Evolutionary conservation across 768 basidiomycete species (phyloP), one percentile per base, ranked within the genome.

Genomic region (Podaxis sp.): DNA sequence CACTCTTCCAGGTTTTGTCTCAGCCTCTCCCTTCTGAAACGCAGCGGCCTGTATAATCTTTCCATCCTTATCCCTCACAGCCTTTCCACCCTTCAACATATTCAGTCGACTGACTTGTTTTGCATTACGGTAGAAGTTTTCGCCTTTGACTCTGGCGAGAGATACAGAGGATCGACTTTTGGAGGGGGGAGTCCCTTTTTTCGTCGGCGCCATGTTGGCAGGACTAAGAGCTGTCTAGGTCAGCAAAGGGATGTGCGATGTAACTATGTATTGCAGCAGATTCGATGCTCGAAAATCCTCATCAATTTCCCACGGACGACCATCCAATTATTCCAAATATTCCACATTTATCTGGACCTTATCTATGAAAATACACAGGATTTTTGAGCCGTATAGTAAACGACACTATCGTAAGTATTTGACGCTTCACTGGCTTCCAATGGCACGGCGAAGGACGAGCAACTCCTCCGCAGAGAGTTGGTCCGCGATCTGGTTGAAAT

Each of bases 101-200:
- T 97, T 98, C 59, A 95, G 85, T 64, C 89, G 81, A 33, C 81
- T 78, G 40, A 88, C 94, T 69, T 87, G 81, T 73, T 98, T 98
- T 49, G 94, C 95, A 90, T 95, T 87, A 75, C 95, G 92, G 78
- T 97, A 99, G 80, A 98, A 98, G 74, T 96, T 99, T 79, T 97
- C 94, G 71, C 95, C 96, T 72, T 94, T 94, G 66, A 90, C 84
- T 73, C 81, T 89, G 66, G 85, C 84, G 49, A 92, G 78, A 3
- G 85, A 79, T 1, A 83, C 66, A n/a, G 84, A 81, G 1, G 80
- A 82, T 59, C 75, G 73, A 15, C 75, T 72, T 65, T 82, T 82
- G 6, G 78, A 73, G 17, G 77, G 69, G 0, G 77, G 72, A 27
- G 57, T 63, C 2, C 70, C 50, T 60, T 80, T 80, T 69, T 76